A percentile compares a stretch with the other conserved stretches of the same genome.
Conservation (phyloP, 2,329 filamentous ascomycete species). For the Penicillium olsonii region DNA sequence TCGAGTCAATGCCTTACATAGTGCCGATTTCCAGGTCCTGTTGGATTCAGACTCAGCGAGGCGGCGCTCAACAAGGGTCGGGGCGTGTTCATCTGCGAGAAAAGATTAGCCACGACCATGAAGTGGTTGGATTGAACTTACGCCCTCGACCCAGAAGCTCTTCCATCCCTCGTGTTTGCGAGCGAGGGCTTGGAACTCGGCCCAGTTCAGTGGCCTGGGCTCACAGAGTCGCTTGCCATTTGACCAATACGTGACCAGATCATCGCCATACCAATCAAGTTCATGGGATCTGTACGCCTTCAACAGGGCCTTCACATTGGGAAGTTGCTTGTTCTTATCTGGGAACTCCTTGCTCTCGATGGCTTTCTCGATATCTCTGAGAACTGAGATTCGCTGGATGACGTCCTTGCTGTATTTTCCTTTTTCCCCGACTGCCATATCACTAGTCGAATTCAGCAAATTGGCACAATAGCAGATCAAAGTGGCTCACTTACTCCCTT, state of each 20-base stretch:
- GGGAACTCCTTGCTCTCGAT: not conserved
- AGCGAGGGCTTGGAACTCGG: constrained; percentile 2
- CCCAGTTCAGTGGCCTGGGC: not conserved
- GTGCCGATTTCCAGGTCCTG: no score
- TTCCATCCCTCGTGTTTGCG: not conserved
- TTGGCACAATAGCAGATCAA: not conserved
- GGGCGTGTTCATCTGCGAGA: not conserved
- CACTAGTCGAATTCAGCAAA: not conserved
- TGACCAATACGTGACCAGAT: not conserved
- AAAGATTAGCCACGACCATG: not conserved
- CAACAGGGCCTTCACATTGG: not conserved
- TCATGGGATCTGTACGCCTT: not conserved
- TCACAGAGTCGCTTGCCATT: not conserved
- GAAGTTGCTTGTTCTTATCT: not conserved
- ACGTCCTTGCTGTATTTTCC: not conserved
- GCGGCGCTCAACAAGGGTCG: not conserved
- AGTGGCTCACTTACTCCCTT: not conserved
- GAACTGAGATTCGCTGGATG: not conserved
- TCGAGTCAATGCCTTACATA: no score
- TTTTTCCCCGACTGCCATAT: not conserved
- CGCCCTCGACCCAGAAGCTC: constrained; percentile 6
- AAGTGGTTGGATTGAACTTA: not conserved
- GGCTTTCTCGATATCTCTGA: not conserved
- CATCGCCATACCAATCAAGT: not conserved
- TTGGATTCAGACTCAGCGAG: no score